Evolutionary conservation across 2,329 filamentous ascomycete species (phyloP).

Genomic region (Alternaria arborescens): DNA sequence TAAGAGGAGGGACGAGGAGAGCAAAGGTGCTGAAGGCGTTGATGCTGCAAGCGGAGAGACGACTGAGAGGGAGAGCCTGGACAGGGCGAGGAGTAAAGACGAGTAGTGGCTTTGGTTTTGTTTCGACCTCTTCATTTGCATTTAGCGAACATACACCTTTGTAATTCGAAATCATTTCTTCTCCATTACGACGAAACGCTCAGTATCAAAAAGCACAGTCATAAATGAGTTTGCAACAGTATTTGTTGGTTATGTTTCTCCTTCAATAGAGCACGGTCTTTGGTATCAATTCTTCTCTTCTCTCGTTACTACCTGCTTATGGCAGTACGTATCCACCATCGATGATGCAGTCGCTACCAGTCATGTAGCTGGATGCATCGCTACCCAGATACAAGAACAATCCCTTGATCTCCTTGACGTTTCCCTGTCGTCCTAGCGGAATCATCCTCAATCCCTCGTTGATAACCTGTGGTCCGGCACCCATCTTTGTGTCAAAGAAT

Average conservation of each 20-base stretch:
- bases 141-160: slow-evolving; percentile 5
- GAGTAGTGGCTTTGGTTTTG: slow-evolving; percentile 7
- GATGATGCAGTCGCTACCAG: slow-evolving; percentile 75
- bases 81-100: slow-evolving; percentile 25
- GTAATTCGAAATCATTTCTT: neutral
- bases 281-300: slow-evolving; percentile 1
- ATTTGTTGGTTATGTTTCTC: neutral
- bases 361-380: slow-evolving; percentile 82
- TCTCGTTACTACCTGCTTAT: neutral
- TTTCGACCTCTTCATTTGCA: slow-evolving; percentile 1
- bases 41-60: slow-evolving; percentile 19
- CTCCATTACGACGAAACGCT: neutral
- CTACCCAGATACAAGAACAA: slow-evolving; percentile 81
- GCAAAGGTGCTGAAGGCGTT: slow-evolving; percentile 18
- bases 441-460: slow-evolving; percentile 76
- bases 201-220: neutral
- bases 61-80: slow-evolving; percentile 10
- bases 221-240: neutral
- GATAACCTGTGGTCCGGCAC: slow-evolving; percentile 68
- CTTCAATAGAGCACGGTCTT: neutral
- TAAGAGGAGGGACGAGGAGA: slow-evolving; percentile 47
- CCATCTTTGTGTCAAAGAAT: slow-evolving; percentile 71
- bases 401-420: slow-evolving; percentile 79
- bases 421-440: slow-evolving; percentile 77
- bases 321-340: slow-evolving; percentile 74